Conservation (phyloP, 257 asterid genomes). For the Cordia subcordata region DNA sequence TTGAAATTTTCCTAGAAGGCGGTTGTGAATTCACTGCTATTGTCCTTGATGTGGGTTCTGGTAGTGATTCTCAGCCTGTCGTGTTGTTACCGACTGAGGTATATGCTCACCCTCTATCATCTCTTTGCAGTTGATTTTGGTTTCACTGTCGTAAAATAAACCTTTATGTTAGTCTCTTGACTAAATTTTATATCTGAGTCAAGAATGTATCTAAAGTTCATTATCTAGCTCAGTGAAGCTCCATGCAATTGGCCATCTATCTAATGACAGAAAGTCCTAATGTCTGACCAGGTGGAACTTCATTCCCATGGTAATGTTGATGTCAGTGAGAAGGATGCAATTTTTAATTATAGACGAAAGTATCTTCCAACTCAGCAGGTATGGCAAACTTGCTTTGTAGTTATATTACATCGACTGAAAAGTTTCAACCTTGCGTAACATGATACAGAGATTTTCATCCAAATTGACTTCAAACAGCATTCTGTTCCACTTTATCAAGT, state of each 20-base stretch:
- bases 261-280: not conserved
- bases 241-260: not conserved
- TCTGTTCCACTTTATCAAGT: not conserved
- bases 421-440: not conserved
- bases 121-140: not conserved
- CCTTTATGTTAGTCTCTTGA: not conserved
- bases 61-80: constrained; percentile 59
- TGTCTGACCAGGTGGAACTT: constrained; percentile 63
- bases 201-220: not conserved
- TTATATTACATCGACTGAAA: not conserved
- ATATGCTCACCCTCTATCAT: not conserved
- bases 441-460: not conserved
- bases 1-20: constrained; percentile 84
- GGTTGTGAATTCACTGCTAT: constrained; percentile 88
- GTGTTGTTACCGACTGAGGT: constrained; percentile 88
- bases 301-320: constrained; percentile 48
- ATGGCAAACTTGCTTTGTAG: constrained; percentile 5
- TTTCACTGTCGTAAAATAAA: not conserved
- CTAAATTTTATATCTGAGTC: not conserved
- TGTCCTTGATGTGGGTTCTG: constrained; percentile 76
- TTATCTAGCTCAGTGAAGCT: not conserved
- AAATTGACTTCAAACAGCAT: not conserved
- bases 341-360: constrained; percentile 73
- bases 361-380: constrained; percentile 93
- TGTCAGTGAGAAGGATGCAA: constrained; percentile 60